phyloP scores from a whole-genome alignment of 306 rosid species.

The Styphnolobium japonicum region DNA sequence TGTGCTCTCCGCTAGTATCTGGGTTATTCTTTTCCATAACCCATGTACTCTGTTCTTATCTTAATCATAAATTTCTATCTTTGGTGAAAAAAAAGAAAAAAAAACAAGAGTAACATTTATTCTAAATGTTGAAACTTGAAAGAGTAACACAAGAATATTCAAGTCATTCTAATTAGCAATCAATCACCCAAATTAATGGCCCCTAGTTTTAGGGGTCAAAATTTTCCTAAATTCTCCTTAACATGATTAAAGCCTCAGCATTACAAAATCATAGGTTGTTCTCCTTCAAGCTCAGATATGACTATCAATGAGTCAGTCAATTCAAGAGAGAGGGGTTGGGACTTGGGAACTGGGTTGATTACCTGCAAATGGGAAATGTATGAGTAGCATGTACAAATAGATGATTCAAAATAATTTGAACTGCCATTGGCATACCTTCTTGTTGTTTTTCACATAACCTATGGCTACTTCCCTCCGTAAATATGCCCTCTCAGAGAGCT shows the following conservation, averaged over 20 bases:
- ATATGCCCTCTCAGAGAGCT: slow-evolving; percentile 82
- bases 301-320: slow-evolving; percentile 80
- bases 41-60: no score
- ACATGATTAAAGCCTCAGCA: slow-evolving; percentile 1
- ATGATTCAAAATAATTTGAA: slow-evolving; percentile 16
- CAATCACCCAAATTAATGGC: background rate
- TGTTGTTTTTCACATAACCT: slow-evolving; percentile 81
- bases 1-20: no score
- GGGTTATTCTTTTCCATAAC: no score
- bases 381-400: slow-evolving; percentile 21
- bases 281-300: slow-evolving; percentile 93
- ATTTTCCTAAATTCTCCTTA: background rate
- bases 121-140: background rate
- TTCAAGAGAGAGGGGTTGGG: slow-evolving; percentile 77
- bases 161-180: slow-evolving; percentile 5
- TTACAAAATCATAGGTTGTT: slow-evolving; percentile 56
- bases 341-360: slow-evolving; percentile 80
- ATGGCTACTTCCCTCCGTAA: slow-evolving; percentile 91
- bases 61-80: no score
- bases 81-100: no score
- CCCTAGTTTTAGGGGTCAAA: slow-evolving; percentile 4
- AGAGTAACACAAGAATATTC: background rate
- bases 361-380: slow-evolving; percentile 54
- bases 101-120: no score
- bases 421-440: slow-evolving; percentile 48